Percentiles rank a stretch among this genome's conserved stretches.
These are phyloP conservation scores for Bryoerythrophyllum caledonicum DNA, from an alignment of 225 moss, liverwort and hornwort genomes.

Conservation along the genomic window DNA sequence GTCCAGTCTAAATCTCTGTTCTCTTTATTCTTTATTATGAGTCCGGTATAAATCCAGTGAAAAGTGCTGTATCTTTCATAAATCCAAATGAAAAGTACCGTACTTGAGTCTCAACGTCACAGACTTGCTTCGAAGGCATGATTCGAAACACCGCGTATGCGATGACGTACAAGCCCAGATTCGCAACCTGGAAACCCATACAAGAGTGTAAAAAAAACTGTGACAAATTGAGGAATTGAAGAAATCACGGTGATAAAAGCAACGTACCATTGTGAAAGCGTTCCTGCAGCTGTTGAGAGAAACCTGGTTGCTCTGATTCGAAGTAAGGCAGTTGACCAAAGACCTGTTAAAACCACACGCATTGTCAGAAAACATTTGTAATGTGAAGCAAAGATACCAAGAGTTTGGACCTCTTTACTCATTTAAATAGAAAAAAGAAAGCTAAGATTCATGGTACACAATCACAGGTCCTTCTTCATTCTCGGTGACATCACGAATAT, in stretches of 20 bases:
- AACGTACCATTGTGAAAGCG: constrained; percentile 93
- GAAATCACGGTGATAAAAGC: neutral
- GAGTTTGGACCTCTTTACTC: too few relatives aligned
- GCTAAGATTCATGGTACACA: too few relatives aligned
- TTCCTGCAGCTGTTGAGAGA: constrained; percentile 98
- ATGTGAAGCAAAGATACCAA: too few relatives aligned
- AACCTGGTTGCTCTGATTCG: constrained; percentile 88
- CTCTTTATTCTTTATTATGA: too few relatives aligned
- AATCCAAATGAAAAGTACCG: neutral
- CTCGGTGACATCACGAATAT: too few relatives aligned
- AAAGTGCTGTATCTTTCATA: too few relatives aligned
- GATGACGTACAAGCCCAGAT: constrained; percentile 82
- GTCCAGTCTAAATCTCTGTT: too few relatives aligned
- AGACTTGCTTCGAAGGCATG: constrained; percentile 62
- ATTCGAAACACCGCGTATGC: constrained; percentile 82
- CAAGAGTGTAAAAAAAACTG: neutral
- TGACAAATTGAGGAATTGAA: neutral
- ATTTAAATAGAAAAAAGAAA: too few relatives aligned
- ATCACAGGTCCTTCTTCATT: too few relatives aligned
- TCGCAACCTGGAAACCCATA: constrained; percentile 69
- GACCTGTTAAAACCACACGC: constrained; percentile 56
- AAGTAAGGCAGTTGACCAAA: constrained; percentile 88
- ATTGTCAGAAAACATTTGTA: too few relatives aligned
- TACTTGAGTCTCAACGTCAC: constrained; percentile 82
- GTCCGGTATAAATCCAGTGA: too few relatives aligned